Evolutionary conservation across 108 stramenopile species (phyloP), one percentile per base, ranked within the genome.

Genomic region (Cyclotella kingstonii): DNA sequence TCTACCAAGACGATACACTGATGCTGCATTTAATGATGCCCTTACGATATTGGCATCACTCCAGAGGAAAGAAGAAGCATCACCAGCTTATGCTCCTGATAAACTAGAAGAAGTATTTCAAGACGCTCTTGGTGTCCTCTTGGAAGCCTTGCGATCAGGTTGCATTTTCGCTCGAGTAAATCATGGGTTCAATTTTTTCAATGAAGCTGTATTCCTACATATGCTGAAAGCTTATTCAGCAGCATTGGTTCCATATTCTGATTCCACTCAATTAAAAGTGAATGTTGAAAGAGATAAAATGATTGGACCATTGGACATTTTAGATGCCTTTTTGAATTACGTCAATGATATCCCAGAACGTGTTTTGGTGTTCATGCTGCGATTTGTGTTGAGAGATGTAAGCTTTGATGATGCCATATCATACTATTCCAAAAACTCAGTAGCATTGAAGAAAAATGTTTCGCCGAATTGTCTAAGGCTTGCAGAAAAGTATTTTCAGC

Each of bases 261-360:
- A 41, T 3, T n/a, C 27, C 3, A 19, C 5, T 12, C 23, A 21
- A 41, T 14, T 25, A 3, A 42, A 56, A 11, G 14, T 26, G 23
- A 46, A 22, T 2, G 15, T 4, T 1, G 8, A 26, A 27, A 5
- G 27, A 64, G 25, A 52, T 33, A 26, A 29, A 25, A 41, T 17
- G 36, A 35, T 64, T 33, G 50, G 62, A 27, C 54, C 66, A 25
- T 60, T 76, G 38, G 62, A 76, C 29, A 53, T 68, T 30, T 9
- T 68, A 11, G 49, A 68, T 59, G 75, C 60, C 6, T 52, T 76
- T 22, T 45, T 76, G 29, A 19, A 47, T 14, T 50, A 68, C 33
- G 62, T 76, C 19, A n/a, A 22, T 21, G 75, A 76, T 54, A 50
- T 76, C 28, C 67, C 75, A 18, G 75, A 76, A 28, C 46, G 44